phyloP scores from a whole-genome alignment of 1,139 yeast genomes.

The Yamadazyma blattariae region DNA sequence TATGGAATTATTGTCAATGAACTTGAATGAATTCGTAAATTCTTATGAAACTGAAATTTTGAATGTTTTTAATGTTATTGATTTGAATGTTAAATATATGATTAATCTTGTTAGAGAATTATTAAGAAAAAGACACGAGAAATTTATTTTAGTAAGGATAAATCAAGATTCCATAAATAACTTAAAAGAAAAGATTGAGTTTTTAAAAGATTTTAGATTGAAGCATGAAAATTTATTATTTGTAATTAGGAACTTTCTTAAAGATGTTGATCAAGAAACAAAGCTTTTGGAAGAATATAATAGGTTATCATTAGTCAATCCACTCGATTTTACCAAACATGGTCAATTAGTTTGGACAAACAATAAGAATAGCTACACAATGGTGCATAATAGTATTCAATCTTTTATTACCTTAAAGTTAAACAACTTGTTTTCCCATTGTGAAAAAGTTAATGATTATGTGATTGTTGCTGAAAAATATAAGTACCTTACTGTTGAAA shows the following conservation, averaged over 20 bases:
- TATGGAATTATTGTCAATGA: constrained; percentile 25
- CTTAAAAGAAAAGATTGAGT: constrained; percentile 46
- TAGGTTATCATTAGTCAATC: constrained; percentile 14
- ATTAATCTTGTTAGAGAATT: constrained; percentile 65
- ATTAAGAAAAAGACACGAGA: constrained; percentile 70
- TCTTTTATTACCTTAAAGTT: constrained; percentile 20
- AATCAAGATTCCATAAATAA: constrained; percentile 40
- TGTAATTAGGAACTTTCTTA: constrained; percentile 27
- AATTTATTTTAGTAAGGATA: constrained; percentile 64
- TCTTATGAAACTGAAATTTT: constrained; percentile 15
- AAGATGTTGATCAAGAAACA: constrained; percentile 15
- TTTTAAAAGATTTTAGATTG: constrained; percentile 45
- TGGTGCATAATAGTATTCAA: constrained; percentile 22
- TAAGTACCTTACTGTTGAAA: constrained; percentile 15
- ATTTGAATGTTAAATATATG: constrained; percentile 34
- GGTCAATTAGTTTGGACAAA: constrained; percentile 33
- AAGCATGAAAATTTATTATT: constrained; percentile 55
- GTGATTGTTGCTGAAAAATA: constrained; percentile 26
- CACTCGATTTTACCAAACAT: constrained; percentile 33
- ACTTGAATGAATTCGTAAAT: constrained; percentile 20
- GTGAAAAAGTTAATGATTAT: constrained; percentile 29
- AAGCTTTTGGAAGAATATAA: constrained; percentile 31
- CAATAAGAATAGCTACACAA: constrained; percentile 27
- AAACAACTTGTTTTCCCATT: constrained; percentile 24
- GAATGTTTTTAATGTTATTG: constrained; percentile 25